Conservation (phyloP, 2,329 filamentous ascomycete species). For the Neopestalotiopsis rosae region DNA sequence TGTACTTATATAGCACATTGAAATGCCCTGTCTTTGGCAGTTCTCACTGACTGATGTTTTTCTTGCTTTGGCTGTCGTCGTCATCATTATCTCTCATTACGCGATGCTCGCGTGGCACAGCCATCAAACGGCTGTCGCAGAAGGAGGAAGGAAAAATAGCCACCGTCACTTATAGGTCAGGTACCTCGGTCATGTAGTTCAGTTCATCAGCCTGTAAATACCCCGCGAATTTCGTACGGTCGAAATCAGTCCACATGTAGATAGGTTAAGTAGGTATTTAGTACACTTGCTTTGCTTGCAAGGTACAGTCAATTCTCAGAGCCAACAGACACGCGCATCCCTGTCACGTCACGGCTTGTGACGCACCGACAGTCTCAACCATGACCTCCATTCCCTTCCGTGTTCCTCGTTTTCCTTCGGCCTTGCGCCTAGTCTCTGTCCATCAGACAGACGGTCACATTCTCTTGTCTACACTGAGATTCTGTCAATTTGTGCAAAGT, state of each 20-base stretch:
- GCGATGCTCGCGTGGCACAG: neutral
- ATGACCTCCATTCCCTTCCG: neutral
- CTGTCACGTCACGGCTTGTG: neutral
- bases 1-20: no score
- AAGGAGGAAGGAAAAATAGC: neutral
- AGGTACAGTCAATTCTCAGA: no score
- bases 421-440: neutral
- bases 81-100: neutral
- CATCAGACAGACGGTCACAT: no score
- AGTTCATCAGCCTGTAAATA: neutral
- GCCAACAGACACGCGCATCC: neutral
- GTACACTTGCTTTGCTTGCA: no score
- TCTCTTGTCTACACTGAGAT: no score
- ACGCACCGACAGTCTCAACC: constrained; percentile 9
- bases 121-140: neutral
- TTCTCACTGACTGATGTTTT: no score
- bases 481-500: no score
- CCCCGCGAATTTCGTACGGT: neutral
- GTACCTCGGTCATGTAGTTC: neutral
- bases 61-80: no score
- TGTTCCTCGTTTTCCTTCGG: neutral
- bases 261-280: neutral
- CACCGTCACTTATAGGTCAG: neutral
- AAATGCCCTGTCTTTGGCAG: no score
- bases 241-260: neutral